Base-by-base conservation (phyloP, 2,329 filamentous ascomycete species). In the Diaporthe humulicola region DNA sequence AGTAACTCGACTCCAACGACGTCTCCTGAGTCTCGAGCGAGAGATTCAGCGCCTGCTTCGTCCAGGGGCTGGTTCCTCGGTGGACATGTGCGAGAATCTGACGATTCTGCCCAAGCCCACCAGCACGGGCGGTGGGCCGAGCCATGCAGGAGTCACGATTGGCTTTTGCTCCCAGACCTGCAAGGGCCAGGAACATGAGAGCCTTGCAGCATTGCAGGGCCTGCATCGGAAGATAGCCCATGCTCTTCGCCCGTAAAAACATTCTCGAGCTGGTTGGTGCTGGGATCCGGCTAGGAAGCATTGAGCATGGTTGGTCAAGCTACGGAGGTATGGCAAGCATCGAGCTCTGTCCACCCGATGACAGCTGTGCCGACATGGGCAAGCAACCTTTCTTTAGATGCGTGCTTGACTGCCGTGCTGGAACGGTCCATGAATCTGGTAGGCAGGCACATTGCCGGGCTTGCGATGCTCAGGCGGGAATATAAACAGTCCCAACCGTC, bases 151-250 rank as follows among this genome's bases (percentile, higher is more conserved):
- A 69, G 45, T 69, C 64, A 54, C 64, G 25, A 69, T 54, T 69
- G 64, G 48, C 48, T 54, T 38, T 50, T 52, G 33, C 14, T 40
- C 30, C 45, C n/a, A 69, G 48, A 28, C 45, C 64, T 69, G 64
- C 48, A 69, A 69, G 64, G 64, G 30, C 64, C 64, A 69, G 64
- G 64, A 54, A 69, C 64, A 28, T 69, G 45, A 54, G 64, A 69
- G 64, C 64, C 45, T 36, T 54, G 64, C 64, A 69, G 64, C 22
- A 28, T 25, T 54, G 25, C 22, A 54, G 33, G 64, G 48, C 12
- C 33, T 30, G 45, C 64, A 40, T 30, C 22, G 33, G 64, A 40
- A 9, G 45, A 25, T 28, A 67, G 28, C 45, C 30, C 64, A 67
- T 28, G 64, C 42, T 38, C 9, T 28, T 10, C 38, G 40, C 22